Percentiles rank a stretch among this genome's conserved stretches.
Evolutionary conservation across 129 eudicot genomes (phyloP).

Genomic region (Centella asiatica): DNA sequence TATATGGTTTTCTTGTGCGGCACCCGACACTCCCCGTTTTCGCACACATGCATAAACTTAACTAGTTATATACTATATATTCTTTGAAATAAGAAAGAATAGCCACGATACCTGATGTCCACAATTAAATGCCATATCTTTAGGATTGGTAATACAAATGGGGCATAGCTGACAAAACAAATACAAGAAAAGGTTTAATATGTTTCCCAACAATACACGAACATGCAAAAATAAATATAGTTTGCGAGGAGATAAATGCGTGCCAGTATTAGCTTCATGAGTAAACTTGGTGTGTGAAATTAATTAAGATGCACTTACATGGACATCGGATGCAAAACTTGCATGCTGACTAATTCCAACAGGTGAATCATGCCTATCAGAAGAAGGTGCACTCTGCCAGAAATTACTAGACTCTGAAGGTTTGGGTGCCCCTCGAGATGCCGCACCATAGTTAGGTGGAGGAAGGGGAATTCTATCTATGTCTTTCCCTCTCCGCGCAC

Average conservation of each 20-base stretch:
- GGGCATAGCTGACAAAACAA: slow-evolving; percentile 59
- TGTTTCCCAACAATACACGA: background rate
- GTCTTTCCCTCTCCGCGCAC: slow-evolving; percentile 54
- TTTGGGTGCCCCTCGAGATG: slow-evolving; percentile 45
- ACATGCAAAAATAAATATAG: background rate
- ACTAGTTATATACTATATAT: background rate
- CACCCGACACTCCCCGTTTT: no score
- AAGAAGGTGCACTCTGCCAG: slow-evolving; percentile 44
- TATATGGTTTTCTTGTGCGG: no score
- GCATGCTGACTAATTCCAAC: slow-evolving; percentile 22
- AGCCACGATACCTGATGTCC: slow-evolving; percentile 70
- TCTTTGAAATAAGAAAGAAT: background rate
- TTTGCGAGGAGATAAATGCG: background rate
- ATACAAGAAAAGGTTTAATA: background rate
- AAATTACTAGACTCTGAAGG: slow-evolving; percentile 40
- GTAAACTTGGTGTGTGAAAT: background rate
- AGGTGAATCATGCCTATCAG: slow-evolving; percentile 16
- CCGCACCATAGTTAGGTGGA: slow-evolving; percentile 58
- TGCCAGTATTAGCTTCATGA: background rate
- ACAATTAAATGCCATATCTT: slow-evolving; percentile 88
- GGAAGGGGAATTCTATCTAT: slow-evolving; percentile 71
- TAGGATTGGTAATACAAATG: slow-evolving; percentile 56
- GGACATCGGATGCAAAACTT: slow-evolving; percentile 40
- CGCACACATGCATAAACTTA: no score
- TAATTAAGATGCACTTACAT: slow-evolving; percentile 28